Base-by-base conservation (phyloP, 2,329 filamentous ascomycete species). In the Diplocarpon mali region DNA sequence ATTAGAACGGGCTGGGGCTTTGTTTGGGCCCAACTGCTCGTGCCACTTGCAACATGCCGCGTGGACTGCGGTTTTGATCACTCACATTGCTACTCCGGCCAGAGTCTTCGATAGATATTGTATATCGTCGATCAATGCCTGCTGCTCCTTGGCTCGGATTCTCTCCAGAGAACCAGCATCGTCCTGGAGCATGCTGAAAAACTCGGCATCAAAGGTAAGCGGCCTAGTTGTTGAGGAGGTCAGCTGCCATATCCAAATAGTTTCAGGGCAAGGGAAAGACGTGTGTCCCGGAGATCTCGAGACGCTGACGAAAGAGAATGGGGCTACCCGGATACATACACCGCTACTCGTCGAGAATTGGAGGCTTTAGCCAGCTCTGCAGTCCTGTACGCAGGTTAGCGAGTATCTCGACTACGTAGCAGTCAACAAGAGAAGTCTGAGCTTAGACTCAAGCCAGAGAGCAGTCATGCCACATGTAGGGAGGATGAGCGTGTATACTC, bases 171-270 rank as follows among this genome's bases (percentile, higher is more conserved):
- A 42, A 16, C 72, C 73, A 13, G 93, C 73, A 58, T 90, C 84
- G 35, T 69, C 74, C 56, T 84, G 78, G 7, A 94, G 72, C 34
- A 83, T 76, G 24, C 77, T 72, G 62, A 94, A 93, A 63, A 94
- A 94, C 58, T 88, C 77, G 15, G 73, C 72, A 57, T 92, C 86
- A 17, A 85, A 85, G 2, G 77, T 76, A 2, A 94, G 67, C 14
- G 30, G 20, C 7, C 20, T 24, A 7, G 20, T 3, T 7, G 7
- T 24, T 4, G 20, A 7, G 20, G 7, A 24, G 7, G 20, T 24
- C 20, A 24, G 20, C 20, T 24, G 20, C 20, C 20, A 24, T 4
- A 4, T 24, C 20, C 20, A 24, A 24, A 7, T 24, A 24, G 20
- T 24, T 24, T 24, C 20, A 24, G 20, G 20, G 7, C 20, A 24